phyloP scores from a whole-genome alignment of 1,139 yeast species.

The Debaryomyces coudertii region DNA sequence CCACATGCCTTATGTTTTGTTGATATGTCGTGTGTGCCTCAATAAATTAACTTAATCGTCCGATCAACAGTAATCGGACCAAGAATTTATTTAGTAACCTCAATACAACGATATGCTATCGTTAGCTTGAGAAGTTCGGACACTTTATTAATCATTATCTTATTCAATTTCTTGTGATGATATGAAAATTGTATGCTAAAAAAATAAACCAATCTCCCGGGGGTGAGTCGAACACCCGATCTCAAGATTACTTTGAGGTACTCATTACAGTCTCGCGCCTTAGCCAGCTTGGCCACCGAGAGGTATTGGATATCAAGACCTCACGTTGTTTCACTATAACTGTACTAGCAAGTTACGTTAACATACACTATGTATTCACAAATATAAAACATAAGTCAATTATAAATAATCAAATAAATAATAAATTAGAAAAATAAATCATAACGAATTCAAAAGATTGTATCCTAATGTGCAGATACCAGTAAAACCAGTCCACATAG shows the following conservation, averaged over 20 bases:
- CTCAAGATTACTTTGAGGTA: conserved; percentile 62
- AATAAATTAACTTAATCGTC: background rate
- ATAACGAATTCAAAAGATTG: conserved; percentile 9
- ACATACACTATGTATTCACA: background rate
- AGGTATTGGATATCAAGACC: conserved; percentile 28
- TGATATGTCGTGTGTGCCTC: background rate
- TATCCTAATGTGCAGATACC: conserved; percentile 31
- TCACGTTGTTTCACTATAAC: background rate
- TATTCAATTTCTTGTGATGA: no score
- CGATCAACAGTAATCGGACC: no score
- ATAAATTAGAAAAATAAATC: background rate
- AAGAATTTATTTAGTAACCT: no score
- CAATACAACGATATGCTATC: no score
- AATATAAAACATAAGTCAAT: background rate
- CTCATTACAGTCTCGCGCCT: conserved; percentile 80
- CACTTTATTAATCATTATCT: no score
- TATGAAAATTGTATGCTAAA: no score
- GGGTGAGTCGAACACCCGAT: conserved; percentile 88
- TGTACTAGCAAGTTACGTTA: background rate
- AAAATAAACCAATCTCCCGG: conserved; percentile 61
- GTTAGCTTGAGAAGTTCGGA: no score
- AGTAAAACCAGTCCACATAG: conserved; percentile 36
- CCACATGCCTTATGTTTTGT: conserved; percentile 4
- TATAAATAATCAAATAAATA: background rate
- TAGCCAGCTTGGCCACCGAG: conserved; percentile 81